A percentile compares a stretch with the other conserved stretches of the same genome.
Conservation (phyloP, 371 early-diverging fungal species). For the Mucor circinelloides region DNA sequence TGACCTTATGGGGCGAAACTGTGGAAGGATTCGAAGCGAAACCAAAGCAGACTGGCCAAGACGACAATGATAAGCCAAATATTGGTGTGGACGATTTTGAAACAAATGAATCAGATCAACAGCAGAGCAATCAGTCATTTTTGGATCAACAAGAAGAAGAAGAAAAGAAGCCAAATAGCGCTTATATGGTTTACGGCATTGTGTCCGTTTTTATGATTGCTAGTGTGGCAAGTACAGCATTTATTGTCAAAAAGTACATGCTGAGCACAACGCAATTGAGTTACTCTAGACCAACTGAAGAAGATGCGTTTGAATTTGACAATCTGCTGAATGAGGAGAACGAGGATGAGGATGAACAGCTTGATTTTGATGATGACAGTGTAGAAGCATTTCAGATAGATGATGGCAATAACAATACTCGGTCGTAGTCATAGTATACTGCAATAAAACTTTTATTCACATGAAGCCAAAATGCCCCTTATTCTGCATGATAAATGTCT, state of each 20-base stretch:
- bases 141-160: background rate
- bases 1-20: constrained; percentile 74
- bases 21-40: background rate
- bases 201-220: constrained; percentile 10
- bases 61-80: background rate
- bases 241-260: constrained; percentile 21
- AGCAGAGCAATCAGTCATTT: constrained; percentile 6
- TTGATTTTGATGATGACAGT: background rate
- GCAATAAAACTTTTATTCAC: too few relatives aligned
- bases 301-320: constrained; percentile 24
- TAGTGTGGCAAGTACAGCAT: constrained; percentile 11
- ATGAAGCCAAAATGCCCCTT: too few relatives aligned
- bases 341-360: background rate
- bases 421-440: background rate
- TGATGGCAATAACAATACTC: background rate
- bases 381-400: background rate
- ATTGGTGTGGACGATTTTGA: constrained; percentile 7
- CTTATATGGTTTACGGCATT: constrained; percentile 2
- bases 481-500: too few relatives aligned
- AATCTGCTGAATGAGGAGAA: constrained; percentile 12
- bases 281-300: constrained; percentile 1
- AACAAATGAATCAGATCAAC: background rate
- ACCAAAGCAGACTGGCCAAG: background rate
- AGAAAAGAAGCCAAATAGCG: background rate
- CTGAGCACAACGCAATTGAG: background rate